A percentile compares a stretch with the other conserved stretches of the same genome.
Evolutionary conservation across 306 rosid species (phyloP).

Genomic region (Senna tora): DNA sequence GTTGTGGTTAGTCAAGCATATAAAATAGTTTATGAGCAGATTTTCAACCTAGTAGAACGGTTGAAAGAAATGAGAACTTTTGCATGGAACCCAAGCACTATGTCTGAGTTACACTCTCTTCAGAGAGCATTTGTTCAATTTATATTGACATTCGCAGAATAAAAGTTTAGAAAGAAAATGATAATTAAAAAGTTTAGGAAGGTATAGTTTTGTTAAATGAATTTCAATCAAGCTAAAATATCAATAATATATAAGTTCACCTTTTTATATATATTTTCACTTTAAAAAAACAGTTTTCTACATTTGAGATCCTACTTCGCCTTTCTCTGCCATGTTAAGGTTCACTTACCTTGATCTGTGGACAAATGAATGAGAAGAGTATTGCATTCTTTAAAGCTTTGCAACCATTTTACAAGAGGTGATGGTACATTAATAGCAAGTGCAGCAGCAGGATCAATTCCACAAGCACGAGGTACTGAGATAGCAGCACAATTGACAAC

Average conservation of each 20-base stretch:
- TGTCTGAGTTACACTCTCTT: background rate
- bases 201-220: background rate
- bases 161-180: background rate
- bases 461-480: constrained; percentile 89
- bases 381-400: constrained; percentile 52
- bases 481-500: constrained; percentile 90
- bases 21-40: constrained; percentile 3
- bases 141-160: background rate
- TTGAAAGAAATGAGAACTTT: background rate
- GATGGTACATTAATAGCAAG: constrained; percentile 81
- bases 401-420: constrained; percentile 76
- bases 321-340: constrained; percentile 12
- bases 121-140: background rate
- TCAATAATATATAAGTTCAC: background rate
- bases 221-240: background rate
- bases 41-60: background rate
- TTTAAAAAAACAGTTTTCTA: background rate
- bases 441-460: constrained; percentile 72
- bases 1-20: background rate
- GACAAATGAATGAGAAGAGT: constrained; percentile 79
- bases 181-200: background rate
- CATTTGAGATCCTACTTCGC: constrained; percentile 4
- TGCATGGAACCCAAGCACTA: background rate
- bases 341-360: constrained; percentile 84
- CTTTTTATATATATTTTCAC: background rate